Percentiles rank a stretch among this genome's conserved stretches.
These are phyloP conservation scores for slime mould (Dictyostelium discoideum) DNA, from an alignment of 78 protist species.

Conservation along the genomic window dicty_2.7 NC_007089.4:3434001-3434500, in stretches of 20 bases:
- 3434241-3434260: slow-evolving; percentile 36
- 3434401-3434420: slow-evolving; percentile 33
- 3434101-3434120: slow-evolving; percentile 53
- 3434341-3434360: slow-evolving; percentile 68
- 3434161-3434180: background rate
- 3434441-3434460: background rate
- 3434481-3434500: slow-evolving; percentile 62
- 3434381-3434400: slow-evolving; percentile 43
- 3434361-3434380: slow-evolving; percentile 39
- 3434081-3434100: slow-evolving; percentile 54
- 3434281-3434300: background rate
- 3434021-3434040: background rate
- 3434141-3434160: background rate
- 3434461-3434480: slow-evolving; percentile 35
- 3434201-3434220: background rate
- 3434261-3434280: slow-evolving; percentile 22
- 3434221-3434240: slow-evolving; percentile 29
- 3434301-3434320: background rate
- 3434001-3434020: background rate
- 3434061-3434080: slow-evolving; percentile 63
- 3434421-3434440: slow-evolving; percentile 15
- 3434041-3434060: slow-evolving; percentile 1
- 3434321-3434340: slow-evolving; percentile 60
- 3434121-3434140: slow-evolving; percentile 41
- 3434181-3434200: background rate